Base-by-base conservation (phyloP, 768 basidiomycete species). In the Crucibulum laeve region DNA sequence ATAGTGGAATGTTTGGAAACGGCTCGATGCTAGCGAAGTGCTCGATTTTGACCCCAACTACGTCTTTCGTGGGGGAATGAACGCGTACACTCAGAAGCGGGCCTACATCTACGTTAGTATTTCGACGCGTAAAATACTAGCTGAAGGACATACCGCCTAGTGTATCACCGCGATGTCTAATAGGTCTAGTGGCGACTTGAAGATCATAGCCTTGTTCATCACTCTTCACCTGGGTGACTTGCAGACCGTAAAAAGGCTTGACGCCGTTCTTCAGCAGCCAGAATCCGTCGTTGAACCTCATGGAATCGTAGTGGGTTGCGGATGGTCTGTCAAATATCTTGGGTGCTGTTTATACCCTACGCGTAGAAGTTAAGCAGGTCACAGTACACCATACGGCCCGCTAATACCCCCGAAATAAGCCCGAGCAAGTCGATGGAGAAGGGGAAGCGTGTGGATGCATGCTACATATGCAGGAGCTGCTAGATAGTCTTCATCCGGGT, bases 261-360 rank as follows among this genome's bases (percentile, higher is more conserved):
- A 81, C 74, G 30, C 79, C 83, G 47, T 73, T 66, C 52, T 80
- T 80, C 50, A 80, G 60, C 18, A 83, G 70, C 82, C 81, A 86
- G 54, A 85, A 80, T 17, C 84, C 82, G 63, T 86, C 84, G 68
- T 77, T 84, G 67, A 84, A 82, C 55, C 77, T 81, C 82, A 84
- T 87, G 41, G 33, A 42, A 33, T 6, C 14, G 10, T 37, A 18
- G 8, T 21, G 21, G 18, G 36, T 8, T 37, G 7, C 10, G 21
- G 8, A 18, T 10, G 7, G 18, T 37, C 21, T 10, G 8, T 8
- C 13, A 37, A 8, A 37, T 21, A 7, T n/a, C 13, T 7, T 7
- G 8, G 14, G 8, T 37, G 13, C 36, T 8, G 18, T 37, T 21
- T 37, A 14, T 37, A n/a, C 7, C 13, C 18, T 10, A 8, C 7